Conservation (phyloP, 148 eudicot species). For the Hydrangea macrophylla region DNA sequence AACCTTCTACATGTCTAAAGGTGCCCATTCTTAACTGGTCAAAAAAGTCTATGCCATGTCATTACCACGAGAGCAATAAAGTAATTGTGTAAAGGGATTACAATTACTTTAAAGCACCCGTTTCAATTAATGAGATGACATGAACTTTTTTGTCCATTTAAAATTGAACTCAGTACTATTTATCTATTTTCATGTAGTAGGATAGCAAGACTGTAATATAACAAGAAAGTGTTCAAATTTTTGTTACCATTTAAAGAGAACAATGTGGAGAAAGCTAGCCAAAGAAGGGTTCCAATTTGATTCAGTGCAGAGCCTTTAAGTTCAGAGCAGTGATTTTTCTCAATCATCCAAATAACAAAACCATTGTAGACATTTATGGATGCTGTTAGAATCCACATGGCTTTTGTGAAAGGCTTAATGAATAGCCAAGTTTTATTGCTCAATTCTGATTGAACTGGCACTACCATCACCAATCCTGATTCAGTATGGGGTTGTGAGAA, state of each 20-base stretch:
- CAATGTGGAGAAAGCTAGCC: slow-evolving; percentile 17
- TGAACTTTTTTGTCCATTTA: no score
- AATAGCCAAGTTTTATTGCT: slow-evolving; percentile 20
- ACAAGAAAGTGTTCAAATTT: no score
- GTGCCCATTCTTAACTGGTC: no score
- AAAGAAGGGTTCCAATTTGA: slow-evolving; percentile 22
- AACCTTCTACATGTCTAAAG: no score
- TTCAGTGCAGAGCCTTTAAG: slow-evolving; percentile 19
- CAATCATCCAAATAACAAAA: slow-evolving; percentile 27
- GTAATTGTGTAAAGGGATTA: background rate
- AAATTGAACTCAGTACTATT: no score
- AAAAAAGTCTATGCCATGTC: background rate
- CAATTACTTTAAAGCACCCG: no score
- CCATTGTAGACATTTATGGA: slow-evolving; percentile 22
- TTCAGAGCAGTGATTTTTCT: slow-evolving; percentile 14
- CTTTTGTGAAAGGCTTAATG: slow-evolving; percentile 24
- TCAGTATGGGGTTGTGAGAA: slow-evolving; percentile 25
- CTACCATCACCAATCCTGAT: slow-evolving; percentile 21
- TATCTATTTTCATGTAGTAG: no score
- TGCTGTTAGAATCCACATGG: slow-evolving; percentile 21
- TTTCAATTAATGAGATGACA: no score
- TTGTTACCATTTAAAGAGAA: slow-evolving; percentile 25
- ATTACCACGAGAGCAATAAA: no score
- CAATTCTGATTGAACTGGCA: slow-evolving; percentile 15
- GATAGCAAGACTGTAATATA: no score